phyloP scores from a whole-genome alignment of 768 basidiomycete species.

The Phanerochaete sordida region DNA sequence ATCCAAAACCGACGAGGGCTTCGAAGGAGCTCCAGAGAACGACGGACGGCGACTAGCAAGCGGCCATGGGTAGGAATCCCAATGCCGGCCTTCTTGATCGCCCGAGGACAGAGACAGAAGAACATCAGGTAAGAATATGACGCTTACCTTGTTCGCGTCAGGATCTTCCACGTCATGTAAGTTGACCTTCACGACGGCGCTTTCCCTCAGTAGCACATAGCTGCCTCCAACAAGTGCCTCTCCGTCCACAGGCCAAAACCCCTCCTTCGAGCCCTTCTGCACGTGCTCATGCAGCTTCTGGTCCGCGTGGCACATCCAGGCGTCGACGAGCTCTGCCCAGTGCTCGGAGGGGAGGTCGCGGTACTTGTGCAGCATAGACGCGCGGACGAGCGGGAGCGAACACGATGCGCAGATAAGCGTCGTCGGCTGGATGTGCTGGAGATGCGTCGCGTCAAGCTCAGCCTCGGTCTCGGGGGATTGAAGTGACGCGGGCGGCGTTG shows the following conservation, averaged over 20 bases:
- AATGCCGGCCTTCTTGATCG: conserved; percentile 93
- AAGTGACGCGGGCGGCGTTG: conserved; percentile 22
- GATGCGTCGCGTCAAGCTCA: conserved; percentile 69
- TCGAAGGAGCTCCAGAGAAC: conserved; percentile 23
- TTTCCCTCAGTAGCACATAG: conserved; percentile 69
- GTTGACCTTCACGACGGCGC: conserved; percentile 50
- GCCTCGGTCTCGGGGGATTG: conserved; percentile 25
- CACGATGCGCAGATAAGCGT: conserved; percentile 79
- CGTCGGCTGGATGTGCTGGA: conserved; percentile 50
- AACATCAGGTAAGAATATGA: conserved; percentile 7
- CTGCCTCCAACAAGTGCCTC: conserved; percentile 88
- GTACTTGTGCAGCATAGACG: conserved; percentile 49
- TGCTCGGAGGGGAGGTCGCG: conserved; percentile 92
- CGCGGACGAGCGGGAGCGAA: conserved; percentile 63
- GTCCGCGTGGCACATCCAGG: conserved; percentile 97
- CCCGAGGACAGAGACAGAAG: conserved; percentile 38
- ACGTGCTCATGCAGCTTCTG: conserved; percentile 77
- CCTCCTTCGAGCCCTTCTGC: conserved; percentile 50
- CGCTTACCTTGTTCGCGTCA: conserved; percentile 54
- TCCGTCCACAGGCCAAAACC: conserved; percentile 74
- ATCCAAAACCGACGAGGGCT: conserved; percentile 62
- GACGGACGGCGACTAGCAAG: conserved; percentile 23
- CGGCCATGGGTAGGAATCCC: conserved; percentile 63
- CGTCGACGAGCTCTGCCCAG: conserved; percentile 95
- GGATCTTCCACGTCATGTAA: conserved; percentile 37